Base-by-base conservation (phyloP, 805 yeast genomes). In the Candida corydali region DNA sequence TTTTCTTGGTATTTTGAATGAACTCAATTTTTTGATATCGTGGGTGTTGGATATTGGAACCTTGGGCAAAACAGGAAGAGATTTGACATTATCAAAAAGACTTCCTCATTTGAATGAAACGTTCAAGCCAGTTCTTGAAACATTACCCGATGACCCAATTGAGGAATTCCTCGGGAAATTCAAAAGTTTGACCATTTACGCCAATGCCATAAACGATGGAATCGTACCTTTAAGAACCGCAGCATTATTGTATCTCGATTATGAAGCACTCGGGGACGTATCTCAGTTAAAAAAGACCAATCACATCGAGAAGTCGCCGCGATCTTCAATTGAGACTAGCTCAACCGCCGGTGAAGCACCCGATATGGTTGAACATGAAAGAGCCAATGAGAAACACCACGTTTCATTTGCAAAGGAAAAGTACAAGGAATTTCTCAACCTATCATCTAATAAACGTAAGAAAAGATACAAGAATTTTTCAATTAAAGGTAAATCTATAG, bases 181-280 rank as follows among this genome's bases (percentile, higher is more conserved):
- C 36, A 47, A 49, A 19, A 57, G 55, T 40, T 54, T 66, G 25
- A 61, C 69, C 2, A 42, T 66, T 4, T 68, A 68, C 43, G 73
- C 74, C 12, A 68, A 68, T 44, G 69, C 70, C 4, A 52, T 68
- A 11, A 66, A 67, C 38, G 74, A 68, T 41, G 74, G 74, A 2
- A 67, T 68, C 15, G 73, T 66, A 1, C 74, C 74, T 1, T 51
- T 68, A 22, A 48, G 74, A 32, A 68, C 74, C 1, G 54, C 69
- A 22, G 68, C 70, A 1, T 50, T 68, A 35, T 47, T 68, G 15
- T 68, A 65, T 36, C 46, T 68, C 35, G 74, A 68, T 43, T 68
- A 66, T 58, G 54, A 55, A 20, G 71, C 73, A 1, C 47, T 68
- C 23, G 71, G 70, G 2, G 64, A 63, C 25, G 66, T 65, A 4